phyloP scores from a whole-genome alignment of 495 filamentous ascomycete species.

The Pyrenula aspistea region DNA sequence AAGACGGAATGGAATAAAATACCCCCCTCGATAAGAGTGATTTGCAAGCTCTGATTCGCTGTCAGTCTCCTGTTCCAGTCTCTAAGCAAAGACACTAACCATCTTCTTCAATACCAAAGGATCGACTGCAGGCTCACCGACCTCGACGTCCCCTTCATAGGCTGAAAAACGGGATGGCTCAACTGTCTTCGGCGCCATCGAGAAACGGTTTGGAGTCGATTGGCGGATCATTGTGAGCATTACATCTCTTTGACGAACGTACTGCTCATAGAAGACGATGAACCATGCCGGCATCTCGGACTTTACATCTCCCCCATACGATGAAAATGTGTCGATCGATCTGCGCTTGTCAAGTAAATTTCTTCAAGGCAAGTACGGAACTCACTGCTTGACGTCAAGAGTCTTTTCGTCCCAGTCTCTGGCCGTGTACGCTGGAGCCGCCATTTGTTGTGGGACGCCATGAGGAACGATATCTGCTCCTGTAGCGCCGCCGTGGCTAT shows the following conservation, averaged over 20 bases:
- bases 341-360: neutral
- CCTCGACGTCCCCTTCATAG: slow-evolving; percentile 13
- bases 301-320: slow-evolving; percentile 1
- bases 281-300: slow-evolving; percentile 45
- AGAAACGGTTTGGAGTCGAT: slow-evolving; percentile 3
- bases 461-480: slow-evolving; percentile 19
- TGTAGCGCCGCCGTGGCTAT: slow-evolving; percentile 35
- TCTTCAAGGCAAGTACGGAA: neutral
- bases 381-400: slow-evolving; percentile 16
- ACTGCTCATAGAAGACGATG: slow-evolving; percentile 42
- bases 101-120: neutral
- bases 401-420: slow-evolving; percentile 24
- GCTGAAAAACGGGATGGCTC: slow-evolving; percentile 7
- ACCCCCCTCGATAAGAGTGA: slow-evolving; percentile 41
- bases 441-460: slow-evolving; percentile 2
- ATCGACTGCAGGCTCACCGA: slow-evolving; percentile 1
- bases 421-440: slow-evolving; percentile 19
- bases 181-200: slow-evolving; percentile 1
- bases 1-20: slow-evolving; percentile 52
- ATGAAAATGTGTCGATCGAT: neutral
- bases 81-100: neutral
- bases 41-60: slow-evolving; percentile 37
- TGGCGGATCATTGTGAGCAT: slow-evolving; percentile 29
- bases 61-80: slow-evolving; percentile 23
- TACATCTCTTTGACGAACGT: slow-evolving; percentile 37